Percentiles rank a stretch among this genome's conserved stretches.
phyloP scores from a whole-genome alignment of 169 alveolate genomes.

The Miamiensis avidus region DNA sequence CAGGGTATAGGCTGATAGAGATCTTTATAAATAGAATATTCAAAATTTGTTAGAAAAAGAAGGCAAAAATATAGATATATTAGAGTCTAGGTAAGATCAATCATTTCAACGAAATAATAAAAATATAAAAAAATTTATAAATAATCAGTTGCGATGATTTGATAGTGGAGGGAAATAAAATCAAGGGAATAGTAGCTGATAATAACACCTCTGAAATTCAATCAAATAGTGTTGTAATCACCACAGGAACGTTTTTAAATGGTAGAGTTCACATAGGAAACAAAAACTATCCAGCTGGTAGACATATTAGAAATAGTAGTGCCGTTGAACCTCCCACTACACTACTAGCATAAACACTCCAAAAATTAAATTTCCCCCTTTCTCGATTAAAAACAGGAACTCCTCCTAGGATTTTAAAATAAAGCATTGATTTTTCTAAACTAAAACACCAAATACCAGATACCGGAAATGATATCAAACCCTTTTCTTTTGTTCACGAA shows the following conservation, averaged over 20 bases:
- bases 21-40: slow-evolving; percentile 76
- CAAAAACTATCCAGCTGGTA: slow-evolving; percentile 63
- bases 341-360: slow-evolving; percentile 59
- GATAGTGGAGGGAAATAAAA: slow-evolving; percentile 32
- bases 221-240: slow-evolving; percentile 68
- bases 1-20: slow-evolving; percentile 91
- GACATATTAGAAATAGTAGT: slow-evolving; percentile 62
- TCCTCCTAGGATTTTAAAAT: slow-evolving; percentile 87
- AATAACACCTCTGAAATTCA: slow-evolving; percentile 56
- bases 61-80: slow-evolving; percentile 26
- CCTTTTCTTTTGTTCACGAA: slow-evolving; percentile 80
- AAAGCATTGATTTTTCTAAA: slow-evolving; percentile 76
- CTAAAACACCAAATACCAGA: slow-evolving; percentile 73
- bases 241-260: slow-evolving; percentile 92
- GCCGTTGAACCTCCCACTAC: slow-evolving; percentile 55
- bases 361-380: slow-evolving; percentile 39
- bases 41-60: slow-evolving; percentile 26
- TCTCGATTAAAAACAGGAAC: slow-evolving; percentile 85
- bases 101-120: too few species aligned
- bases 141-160: slow-evolving; percentile 41
- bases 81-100: slow-evolving; percentile 49
- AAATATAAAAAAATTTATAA: too few species aligned
- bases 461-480: slow-evolving; percentile 78
- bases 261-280: slow-evolving; percentile 88
- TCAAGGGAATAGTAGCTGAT: slow-evolving; percentile 57